phyloP scores from a whole-genome alignment of 2,329 filamentous ascomycete species.

The Chaetomiaceae sp. region DNA sequence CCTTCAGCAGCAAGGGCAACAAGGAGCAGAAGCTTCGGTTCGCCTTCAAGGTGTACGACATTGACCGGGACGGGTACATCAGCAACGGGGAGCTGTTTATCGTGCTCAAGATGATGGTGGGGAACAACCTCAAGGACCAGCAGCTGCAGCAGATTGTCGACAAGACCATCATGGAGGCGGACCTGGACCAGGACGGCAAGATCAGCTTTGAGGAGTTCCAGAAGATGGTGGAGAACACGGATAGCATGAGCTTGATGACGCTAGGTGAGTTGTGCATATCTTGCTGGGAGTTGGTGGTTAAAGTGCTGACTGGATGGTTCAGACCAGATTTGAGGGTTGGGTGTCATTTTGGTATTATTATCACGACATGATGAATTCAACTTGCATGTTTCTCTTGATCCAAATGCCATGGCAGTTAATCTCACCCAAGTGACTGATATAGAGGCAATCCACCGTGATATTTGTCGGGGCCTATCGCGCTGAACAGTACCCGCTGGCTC shows the following conservation, averaged over 20 bases:
- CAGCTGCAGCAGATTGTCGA: constrained; percentile 99
- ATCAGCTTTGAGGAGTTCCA: constrained; percentile 99
- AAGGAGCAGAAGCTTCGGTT: constrained; percentile 98
- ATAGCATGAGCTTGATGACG: constrained; percentile 9
- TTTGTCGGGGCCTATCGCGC: no score
- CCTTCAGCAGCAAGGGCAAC: constrained; percentile 96
- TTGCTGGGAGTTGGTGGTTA: no score
- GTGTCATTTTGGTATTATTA: no score
- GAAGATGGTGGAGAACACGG: constrained; percentile 76
- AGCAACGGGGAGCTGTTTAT: constrained; percentile 99
- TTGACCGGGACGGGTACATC: constrained; percentile 97
- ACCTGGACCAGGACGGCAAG: constrained; percentile 91
- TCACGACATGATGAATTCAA: no score
- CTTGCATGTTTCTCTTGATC: background rate
- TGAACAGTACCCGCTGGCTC: no score
- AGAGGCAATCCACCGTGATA: no score
- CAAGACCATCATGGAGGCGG: constrained; percentile 99
- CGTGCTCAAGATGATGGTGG: constrained; percentile 99
- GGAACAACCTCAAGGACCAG: constrained; percentile 97
- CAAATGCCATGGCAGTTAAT: background rate
- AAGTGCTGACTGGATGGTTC: no score
- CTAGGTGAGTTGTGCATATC: background rate
- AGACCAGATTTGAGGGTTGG: no score
- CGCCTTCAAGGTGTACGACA: constrained; percentile 99
- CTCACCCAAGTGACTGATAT: background rate